A percentile compares a stretch with the other conserved stretches of the same genome.
These are phyloP conservation scores for Alternaria metachromatica DNA, from an alignment of 2,329 filamentous ascomycete genomes.

Conservation along the genomic window DNA sequence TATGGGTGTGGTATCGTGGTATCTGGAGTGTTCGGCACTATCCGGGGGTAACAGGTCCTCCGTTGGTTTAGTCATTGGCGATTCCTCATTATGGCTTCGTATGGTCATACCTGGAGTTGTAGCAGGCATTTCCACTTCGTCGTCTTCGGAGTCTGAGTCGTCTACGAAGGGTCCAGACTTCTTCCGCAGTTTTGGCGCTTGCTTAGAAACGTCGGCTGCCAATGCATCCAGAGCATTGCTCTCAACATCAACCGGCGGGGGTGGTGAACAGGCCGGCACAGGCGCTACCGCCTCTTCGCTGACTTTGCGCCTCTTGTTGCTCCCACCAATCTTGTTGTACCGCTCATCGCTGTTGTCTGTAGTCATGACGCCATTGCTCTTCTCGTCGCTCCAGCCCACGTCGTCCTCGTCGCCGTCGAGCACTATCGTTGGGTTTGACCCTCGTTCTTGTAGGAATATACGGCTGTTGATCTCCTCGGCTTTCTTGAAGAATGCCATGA, in stretches of 20 bases:
- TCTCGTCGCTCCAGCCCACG: slow-evolving; percentile 42
- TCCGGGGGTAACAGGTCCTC: slow-evolving; percentile 20
- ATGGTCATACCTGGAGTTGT: slow-evolving; percentile 33
- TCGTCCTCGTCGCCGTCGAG: slow-evolving; percentile 35
- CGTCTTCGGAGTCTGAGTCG: slow-evolving; percentile 69
- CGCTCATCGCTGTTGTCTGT: slow-evolving; percentile 36
- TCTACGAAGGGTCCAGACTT: slow-evolving; percentile 70
- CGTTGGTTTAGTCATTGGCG: slow-evolving; percentile 28
- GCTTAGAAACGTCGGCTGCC: slow-evolving; percentile 12
- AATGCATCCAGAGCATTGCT: slow-evolving; percentile 10
- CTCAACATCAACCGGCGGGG: slow-evolving; percentile 27
- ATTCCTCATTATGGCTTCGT: slow-evolving; percentile 12
- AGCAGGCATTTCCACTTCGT: slow-evolving; percentile 18
- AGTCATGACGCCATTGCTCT: slow-evolving; percentile 18
- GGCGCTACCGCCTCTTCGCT: slow-evolving; percentile 40
- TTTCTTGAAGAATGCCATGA: slow-evolving; percentile 63
- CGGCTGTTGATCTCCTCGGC: slow-evolving; percentile 50
- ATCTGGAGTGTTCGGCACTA: slow-evolving; percentile 7
- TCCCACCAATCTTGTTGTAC: slow-evolving; percentile 53
- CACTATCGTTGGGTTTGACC: slow-evolving; percentile 22
- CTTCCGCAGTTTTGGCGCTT: slow-evolving; percentile 33
- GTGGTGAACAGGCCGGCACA: slow-evolving; percentile 49
- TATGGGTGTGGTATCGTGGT: slow-evolving; percentile 37
- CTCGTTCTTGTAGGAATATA: slow-evolving; percentile 47
- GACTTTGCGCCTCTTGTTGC: slow-evolving; percentile 52